These are phyloP conservation scores for Colletotrichum godetiae DNA, from an alignment of 2,329 filamentous ascomycete species.

Conservation along the genomic window DNA sequence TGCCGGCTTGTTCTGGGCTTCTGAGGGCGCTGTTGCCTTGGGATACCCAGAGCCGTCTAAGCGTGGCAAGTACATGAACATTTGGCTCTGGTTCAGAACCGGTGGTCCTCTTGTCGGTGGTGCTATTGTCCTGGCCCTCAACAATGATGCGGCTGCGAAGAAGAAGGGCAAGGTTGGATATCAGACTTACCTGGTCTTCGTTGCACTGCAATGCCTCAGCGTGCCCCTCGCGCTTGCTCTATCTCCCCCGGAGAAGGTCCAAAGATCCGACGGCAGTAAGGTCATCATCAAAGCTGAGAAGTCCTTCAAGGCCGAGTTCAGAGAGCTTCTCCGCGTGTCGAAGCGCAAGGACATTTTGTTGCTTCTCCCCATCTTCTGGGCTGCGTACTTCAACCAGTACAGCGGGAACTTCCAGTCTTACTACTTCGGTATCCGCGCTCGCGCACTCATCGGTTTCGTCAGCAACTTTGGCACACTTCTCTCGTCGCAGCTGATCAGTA, in stretches of 20 bases:
- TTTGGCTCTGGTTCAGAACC: conserved; percentile 58
- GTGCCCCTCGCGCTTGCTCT: conserved; percentile 41
- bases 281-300: conserved; percentile 40
- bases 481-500: conserved; percentile 57
- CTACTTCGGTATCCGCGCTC: conserved; percentile 52
- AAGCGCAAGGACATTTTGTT: conserved; percentile 38
- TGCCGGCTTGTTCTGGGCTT: conserved; percentile 62
- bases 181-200: conserved; percentile 43
- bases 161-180: conserved; percentile 41
- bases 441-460: conserved; percentile 59
- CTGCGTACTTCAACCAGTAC: conserved; percentile 46
- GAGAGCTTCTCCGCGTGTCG: conserved; percentile 38
- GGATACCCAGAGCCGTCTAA: conserved; percentile 60
- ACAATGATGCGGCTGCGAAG: conserved; percentile 41
- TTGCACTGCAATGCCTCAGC: conserved; percentile 43
- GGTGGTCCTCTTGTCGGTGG: conserved; percentile 60
- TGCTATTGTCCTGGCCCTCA: conserved; percentile 57
- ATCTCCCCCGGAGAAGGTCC: conserved; percentile 43
- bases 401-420: conserved; percentile 60
- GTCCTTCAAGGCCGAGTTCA: conserved; percentile 40
- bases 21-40: conserved; percentile 60
- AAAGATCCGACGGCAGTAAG: conserved; percentile 41
- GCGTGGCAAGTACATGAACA: conserved; percentile 53
- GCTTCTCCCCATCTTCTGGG: conserved; percentile 41
- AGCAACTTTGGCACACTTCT: conserved; percentile 48